A percentile compares a stretch with the other conserved stretches of the same genome.
Evolutionary conservation across 441 rosid genomes (phyloP).

Genomic region (Adansonia gregorii): DNA sequence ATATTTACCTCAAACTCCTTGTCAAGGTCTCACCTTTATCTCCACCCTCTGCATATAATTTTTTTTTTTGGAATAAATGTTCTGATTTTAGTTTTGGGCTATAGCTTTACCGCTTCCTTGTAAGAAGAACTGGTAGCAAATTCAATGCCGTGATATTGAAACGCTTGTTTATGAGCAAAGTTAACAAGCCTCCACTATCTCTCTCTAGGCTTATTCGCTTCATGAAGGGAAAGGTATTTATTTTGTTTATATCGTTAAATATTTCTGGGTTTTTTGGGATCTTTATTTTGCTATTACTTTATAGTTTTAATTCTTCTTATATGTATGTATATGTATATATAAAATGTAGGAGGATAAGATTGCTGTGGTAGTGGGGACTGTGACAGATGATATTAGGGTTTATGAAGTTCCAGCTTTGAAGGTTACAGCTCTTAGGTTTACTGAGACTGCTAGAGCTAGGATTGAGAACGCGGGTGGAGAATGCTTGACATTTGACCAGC

Average conservation of each 20-base stretch:
- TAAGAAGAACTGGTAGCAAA: conserved; percentile 85
- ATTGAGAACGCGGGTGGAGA: conserved; percentile 97
- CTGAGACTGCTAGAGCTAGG: conserved; percentile 85
- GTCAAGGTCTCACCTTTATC: conserved; percentile 51
- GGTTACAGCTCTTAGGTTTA: conserved; percentile 83
- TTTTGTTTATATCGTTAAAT: neutral
- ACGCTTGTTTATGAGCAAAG: conserved; percentile 94
- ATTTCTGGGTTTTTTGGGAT: neutral
- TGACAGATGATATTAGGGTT: conserved; percentile 81
- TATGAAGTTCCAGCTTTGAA: conserved; percentile 84
- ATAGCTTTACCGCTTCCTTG: conserved; percentile 84
- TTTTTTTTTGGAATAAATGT: neutral
- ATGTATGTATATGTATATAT: neutral
- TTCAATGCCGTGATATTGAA: conserved; percentile 90
- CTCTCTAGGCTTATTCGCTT: conserved; percentile 66
- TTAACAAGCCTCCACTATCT: conserved; percentile 84
- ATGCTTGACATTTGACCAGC: conserved; percentile 93
- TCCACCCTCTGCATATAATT: neutral
- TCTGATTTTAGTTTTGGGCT: neutral
- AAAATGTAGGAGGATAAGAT: conserved; percentile 65
- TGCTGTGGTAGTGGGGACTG: conserved; percentile 85
- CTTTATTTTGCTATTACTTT: neutral
- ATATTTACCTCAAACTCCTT: conserved; percentile 80
- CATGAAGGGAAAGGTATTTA: conserved; percentile 64
- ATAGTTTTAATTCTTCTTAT: neutral